Evolutionary conservation across 2,329 filamentous ascomycete genomes (phyloP).

Genomic region (Fusarium concolor): DNA sequence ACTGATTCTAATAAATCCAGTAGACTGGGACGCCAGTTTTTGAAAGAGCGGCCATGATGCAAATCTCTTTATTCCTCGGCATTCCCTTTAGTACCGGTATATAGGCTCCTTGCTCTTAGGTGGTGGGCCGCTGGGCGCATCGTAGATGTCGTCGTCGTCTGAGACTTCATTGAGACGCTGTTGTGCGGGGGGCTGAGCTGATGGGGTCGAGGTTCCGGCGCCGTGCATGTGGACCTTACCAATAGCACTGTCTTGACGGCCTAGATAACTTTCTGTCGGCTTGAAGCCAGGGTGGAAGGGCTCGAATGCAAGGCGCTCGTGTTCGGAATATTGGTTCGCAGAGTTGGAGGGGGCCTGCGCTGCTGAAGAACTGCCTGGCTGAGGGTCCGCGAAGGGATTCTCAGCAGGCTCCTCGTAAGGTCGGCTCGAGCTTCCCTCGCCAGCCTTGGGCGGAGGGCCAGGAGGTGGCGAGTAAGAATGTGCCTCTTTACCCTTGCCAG

Average conservation of each 20-base stretch:
- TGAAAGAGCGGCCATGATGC: not conserved
- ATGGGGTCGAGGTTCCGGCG: slow-evolving; percentile 42
- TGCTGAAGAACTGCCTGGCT: slow-evolving; percentile 36
- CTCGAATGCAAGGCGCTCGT: slow-evolving; percentile 49
- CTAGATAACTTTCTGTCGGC: slow-evolving; percentile 41
- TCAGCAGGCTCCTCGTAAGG: slow-evolving; percentile 36
- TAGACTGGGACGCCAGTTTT: not conserved
- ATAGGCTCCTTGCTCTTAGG: slow-evolving; percentile 54
- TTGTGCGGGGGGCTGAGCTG: slow-evolving; percentile 27
- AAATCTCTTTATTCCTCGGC: not conserved
- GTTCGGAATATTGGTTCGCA: slow-evolving; percentile 33
- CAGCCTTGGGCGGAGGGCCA: slow-evolving; percentile 43
- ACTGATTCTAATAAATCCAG: not conserved
- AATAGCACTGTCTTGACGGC: slow-evolving; percentile 56
- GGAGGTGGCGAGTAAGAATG: slow-evolving; percentile 44
- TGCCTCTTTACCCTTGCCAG: slow-evolving; percentile 52
- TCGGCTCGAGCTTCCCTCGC: slow-evolving; percentile 43
- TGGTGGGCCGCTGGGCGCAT: slow-evolving; percentile 45
- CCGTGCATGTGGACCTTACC: slow-evolving; percentile 58
- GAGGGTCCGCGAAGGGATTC: slow-evolving; percentile 52
- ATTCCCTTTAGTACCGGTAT: slow-evolving; percentile 49
- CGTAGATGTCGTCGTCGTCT: slow-evolving; percentile 56
- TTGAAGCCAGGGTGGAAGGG: slow-evolving; percentile 55
- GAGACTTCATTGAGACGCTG: slow-evolving; percentile 46
- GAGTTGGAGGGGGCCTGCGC: slow-evolving; percentile 24